Evolutionary conservation across 352 stramenopile genomes (phyloP), one percentile per base, ranked within the genome.

Genomic region (Pythium brachiatum): DNA sequence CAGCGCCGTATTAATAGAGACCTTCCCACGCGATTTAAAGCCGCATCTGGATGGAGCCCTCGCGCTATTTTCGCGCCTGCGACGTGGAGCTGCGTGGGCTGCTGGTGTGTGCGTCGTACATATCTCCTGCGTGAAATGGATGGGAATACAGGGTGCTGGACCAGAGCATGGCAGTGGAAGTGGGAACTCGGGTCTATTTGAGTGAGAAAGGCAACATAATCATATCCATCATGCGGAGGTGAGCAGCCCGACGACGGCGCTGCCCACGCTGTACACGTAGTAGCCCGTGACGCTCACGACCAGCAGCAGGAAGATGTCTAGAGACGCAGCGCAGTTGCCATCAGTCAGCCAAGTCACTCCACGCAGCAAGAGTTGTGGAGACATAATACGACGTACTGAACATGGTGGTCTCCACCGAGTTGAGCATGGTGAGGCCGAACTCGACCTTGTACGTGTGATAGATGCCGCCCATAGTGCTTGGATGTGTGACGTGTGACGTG

Each of bases 401-500:
- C 70, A 88, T 86, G n/a, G 79, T 61, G 29, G 86, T 81, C 63
- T 94, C 85, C 75, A 83, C 90, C 66, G 80, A 81, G 70, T 78
- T 90, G 21, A 94, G 72, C 78, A 94, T 89, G 27, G 85, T 88
- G 60, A 94, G 78, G 21, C 82, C 85, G 57, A 92, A 94, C 81
- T 94, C 85, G 46, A 94, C 73, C 78, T 94, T 94, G 81, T 94
- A 94, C 79, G 79, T 88, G 64, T 79, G 78, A 69, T 94, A 94
- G 71, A 75, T 77, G 65, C 80, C 78, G 46, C 88, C 70, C 83
- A 91, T 92, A 36, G 23, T 70, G 26, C 23, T 53, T 26, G 23
- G 16, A 18, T 23, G 13, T 36, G 9, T 54, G 25, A 23, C 25
- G 9, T 38, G 16, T 41, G 15, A n/a, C n/a, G n/a, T n/a, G n/a